Percentiles rank a stretch among this genome's conserved stretches.
These are phyloP conservation scores for Ceratobasidium theobromae DNA, from an alignment of 1,284 basidiomycete genomes.

Conservation along the genomic window DNA sequence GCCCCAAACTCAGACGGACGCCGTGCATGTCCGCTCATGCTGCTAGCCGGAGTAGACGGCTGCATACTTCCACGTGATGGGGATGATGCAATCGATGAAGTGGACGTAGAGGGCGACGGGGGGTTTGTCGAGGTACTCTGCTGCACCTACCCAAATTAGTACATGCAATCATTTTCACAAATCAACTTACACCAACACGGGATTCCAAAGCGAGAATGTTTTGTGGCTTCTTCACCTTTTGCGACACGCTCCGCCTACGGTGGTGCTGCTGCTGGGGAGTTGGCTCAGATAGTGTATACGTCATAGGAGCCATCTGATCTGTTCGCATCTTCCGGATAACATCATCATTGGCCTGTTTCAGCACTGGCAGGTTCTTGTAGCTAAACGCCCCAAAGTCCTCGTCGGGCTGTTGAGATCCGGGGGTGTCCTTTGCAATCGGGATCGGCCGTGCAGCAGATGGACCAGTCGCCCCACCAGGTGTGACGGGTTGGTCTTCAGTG, in stretches of 20 bases:
- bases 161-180: neutral
- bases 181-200: slow-evolving; percentile 52
- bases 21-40: slow-evolving; percentile 59
- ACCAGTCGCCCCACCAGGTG: slow-evolving; percentile 52
- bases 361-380: slow-evolving; percentile 95
- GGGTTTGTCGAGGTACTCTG: slow-evolving; percentile 54
- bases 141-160: neutral
- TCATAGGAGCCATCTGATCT: slow-evolving; percentile 71
- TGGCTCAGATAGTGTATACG: slow-evolving; percentile 71
- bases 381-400: slow-evolving; percentile 98
- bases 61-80: slow-evolving; percentile 71
- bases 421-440: slow-evolving; percentile 42
- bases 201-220: slow-evolving; percentile 54
- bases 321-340: slow-evolving; percentile 91
- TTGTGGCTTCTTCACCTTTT: slow-evolving; percentile 76
- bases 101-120: slow-evolving; percentile 89
- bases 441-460: slow-evolving; percentile 48
- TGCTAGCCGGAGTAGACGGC: slow-evolving; percentile 70
- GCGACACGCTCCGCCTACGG: slow-evolving; percentile 71
- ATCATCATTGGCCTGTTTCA: slow-evolving; percentile 99
- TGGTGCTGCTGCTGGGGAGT: slow-evolving; percentile 42
- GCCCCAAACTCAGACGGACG: slow-evolving; percentile 85
- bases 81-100: slow-evolving; percentile 89
- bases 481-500: slow-evolving; percentile 44
- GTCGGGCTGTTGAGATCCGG: slow-evolving; percentile 51